phyloP scores from a whole-genome alignment of 306 rosid species.

The Lathyrus oleraceus region DNA sequence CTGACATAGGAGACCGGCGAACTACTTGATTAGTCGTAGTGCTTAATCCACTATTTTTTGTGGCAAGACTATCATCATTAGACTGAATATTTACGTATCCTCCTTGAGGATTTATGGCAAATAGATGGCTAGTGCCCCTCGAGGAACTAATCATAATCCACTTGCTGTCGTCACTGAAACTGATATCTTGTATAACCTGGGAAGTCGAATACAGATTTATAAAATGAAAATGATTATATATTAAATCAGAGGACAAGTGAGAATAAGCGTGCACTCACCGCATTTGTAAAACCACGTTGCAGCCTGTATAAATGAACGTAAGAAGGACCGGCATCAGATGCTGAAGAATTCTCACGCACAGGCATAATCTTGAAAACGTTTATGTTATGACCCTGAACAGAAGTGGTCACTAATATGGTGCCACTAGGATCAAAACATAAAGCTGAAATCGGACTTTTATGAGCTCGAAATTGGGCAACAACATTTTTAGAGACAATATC shows the following conservation, averaged over 20 bases:
- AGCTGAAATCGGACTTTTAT: slow-evolving; percentile 93
- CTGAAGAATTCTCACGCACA: slow-evolving; percentile 44
- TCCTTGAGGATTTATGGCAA: slow-evolving; percentile 90
- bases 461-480: slow-evolving; percentile 85
- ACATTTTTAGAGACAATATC: slow-evolving; percentile 75
- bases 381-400: slow-evolving; percentile 92
- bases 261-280: slow-evolving; percentile 52
- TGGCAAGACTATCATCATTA: slow-evolving; percentile 45
- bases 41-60: slow-evolving; percentile 50
- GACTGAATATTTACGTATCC: slow-evolving; percentile 66
- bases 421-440: slow-evolving; percentile 95
- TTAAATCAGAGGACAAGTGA: background rate
- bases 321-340: slow-evolving; percentile 54
- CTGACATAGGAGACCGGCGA: slow-evolving; percentile 44
- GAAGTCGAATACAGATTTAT: slow-evolving; percentile 25
- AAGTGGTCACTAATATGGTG: slow-evolving; percentile 85
- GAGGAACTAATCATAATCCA: slow-evolving; percentile 99
- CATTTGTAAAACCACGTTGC: slow-evolving; percentile 94
- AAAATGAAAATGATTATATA: slow-evolving; percentile 9
- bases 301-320: slow-evolving; percentile 77
- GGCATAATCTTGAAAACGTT: slow-evolving; percentile 89
- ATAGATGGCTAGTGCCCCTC: slow-evolving; percentile 92
- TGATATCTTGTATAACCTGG: slow-evolving; percentile 95
- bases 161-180: slow-evolving; percentile 92
- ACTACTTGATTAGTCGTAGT: slow-evolving; percentile 42